phyloP scores from a whole-genome alignment of 176 grass and related monocot genomes.

The Lolium multiflorum region DNA sequence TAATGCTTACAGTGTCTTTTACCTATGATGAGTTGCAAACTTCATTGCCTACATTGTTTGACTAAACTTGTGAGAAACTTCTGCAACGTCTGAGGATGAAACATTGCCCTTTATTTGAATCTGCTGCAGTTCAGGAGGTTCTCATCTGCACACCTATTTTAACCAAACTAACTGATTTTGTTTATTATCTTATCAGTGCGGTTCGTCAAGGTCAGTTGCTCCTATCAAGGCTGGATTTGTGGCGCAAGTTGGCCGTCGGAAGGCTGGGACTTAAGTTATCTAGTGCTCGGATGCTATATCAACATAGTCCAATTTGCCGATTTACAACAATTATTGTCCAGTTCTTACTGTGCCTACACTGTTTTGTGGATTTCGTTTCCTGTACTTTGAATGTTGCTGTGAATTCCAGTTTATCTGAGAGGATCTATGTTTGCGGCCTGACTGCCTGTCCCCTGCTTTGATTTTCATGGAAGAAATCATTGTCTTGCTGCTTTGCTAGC shows the following conservation, averaged over 20 bases:
- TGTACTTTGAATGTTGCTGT: constrained; percentile 19
- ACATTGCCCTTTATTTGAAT: not conserved
- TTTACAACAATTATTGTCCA: constrained; percentile 23
- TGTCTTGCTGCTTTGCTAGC: not conserved
- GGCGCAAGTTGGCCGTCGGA: constrained; percentile 82
- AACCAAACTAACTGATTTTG: not conserved
- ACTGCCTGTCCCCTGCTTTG: not conserved
- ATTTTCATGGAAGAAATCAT: not conserved
- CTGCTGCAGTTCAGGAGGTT: not conserved
- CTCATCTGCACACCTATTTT: not conserved
- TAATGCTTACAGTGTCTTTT: not conserved
- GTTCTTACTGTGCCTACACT: constrained; percentile 37
- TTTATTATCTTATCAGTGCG: constrained; percentile 64
- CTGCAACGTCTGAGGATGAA: constrained; percentile 30
- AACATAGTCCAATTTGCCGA: constrained; percentile 44
- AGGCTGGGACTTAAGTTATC: constrained; percentile 56
- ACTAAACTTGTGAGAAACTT: constrained; percentile 15
- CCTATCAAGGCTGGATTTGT: constrained; percentile 97
- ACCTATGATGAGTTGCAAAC: constrained; percentile 41
- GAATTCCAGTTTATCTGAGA: constrained; percentile 37
- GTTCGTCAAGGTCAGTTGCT: constrained; percentile 89
- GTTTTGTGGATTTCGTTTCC: constrained; percentile 24
- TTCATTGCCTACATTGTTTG: constrained; percentile 44
- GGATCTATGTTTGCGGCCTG: constrained; percentile 27
- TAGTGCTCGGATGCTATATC: not conserved